Evolutionary conservation across 257 asterid genomes (phyloP).

Genomic region (Gentiana dahurica): DNA sequence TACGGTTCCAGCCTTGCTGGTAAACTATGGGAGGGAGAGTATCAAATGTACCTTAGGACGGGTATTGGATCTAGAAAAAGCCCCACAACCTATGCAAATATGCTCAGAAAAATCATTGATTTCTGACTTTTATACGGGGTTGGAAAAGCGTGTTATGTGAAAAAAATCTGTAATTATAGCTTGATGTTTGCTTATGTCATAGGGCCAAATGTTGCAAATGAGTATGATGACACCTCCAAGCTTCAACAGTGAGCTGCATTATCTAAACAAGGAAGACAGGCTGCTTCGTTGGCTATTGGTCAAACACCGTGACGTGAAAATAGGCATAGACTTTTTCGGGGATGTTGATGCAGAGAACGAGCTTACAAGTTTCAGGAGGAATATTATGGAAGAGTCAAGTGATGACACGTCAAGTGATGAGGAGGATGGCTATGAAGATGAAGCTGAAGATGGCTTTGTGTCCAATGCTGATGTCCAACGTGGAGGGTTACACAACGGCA

Average conservation of each 20-base stretch:
- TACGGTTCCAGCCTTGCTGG: too few species aligned
- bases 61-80: too few species aligned
- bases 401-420: conserved; percentile 19
- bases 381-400: background rate
- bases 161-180: too few species aligned
- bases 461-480: too few species aligned
- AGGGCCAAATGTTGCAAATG: conserved; percentile 69
- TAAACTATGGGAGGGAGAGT: too few species aligned
- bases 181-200: background rate
- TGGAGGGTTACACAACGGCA: too few species aligned
- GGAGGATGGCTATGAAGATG: conserved; percentile 14
- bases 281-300: conserved; percentile 75
- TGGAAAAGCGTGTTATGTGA: too few species aligned
- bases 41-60: too few species aligned
- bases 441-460: background rate
- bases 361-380: conserved; percentile 6
- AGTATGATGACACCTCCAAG: conserved; percentile 87
- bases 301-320: conserved; percentile 48
- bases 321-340: conserved; percentile 14
- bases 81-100: too few species aligned
- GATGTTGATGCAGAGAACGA: conserved; percentile 18
- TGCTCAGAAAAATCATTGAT: too few species aligned
- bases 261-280: conserved; percentile 84
- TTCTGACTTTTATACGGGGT: too few species aligned
- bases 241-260: conserved; percentile 52